phyloP scores from a whole-genome alignment of 441 rosid genomes.

The Biscutella laevigata region DNA sequence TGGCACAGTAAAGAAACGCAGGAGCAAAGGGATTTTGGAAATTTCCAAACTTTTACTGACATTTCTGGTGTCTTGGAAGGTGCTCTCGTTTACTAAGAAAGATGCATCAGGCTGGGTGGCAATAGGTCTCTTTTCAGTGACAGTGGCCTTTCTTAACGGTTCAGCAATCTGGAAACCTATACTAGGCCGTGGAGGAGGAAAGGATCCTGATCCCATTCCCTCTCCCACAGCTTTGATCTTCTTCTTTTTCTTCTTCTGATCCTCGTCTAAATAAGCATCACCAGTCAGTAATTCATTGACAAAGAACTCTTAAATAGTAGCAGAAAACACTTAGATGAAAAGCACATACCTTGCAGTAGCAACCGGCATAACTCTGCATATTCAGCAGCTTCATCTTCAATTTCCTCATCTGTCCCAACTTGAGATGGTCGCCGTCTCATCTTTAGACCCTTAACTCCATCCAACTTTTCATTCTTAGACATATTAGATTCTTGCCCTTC shows the following conservation, averaged over 20 bases:
- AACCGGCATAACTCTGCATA: conserved; percentile 86
- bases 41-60: conserved; percentile 30
- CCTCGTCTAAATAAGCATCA: conserved; percentile 48
- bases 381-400: conserved; percentile 96
- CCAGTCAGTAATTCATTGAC: background rate
- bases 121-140: conserved; percentile 31
- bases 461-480: conserved; percentile 61
- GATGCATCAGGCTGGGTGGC: conserved; percentile 38
- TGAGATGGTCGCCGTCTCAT: conserved; percentile 80
- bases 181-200: conserved; percentile 37
- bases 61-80: conserved; percentile 44
- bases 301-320: background rate
- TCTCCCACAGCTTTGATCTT: conserved; percentile 36
- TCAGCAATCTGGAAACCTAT: conserved; percentile 39
- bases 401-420: conserved; percentile 86
- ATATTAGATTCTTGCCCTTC: conserved; percentile 66
- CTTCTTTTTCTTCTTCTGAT: conserved; percentile 82
- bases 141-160: conserved; percentile 44
- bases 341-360: conserved; percentile 85
- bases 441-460: conserved; percentile 85
- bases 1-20: conserved; percentile 1
- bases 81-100: conserved; percentile 36
- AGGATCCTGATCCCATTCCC: conserved; percentile 28
- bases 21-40: background rate
- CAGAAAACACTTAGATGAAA: conserved; percentile 8